Evolutionary conservation across 805 yeast species (phyloP), one percentile per base, ranked within the genome.

Genomic region (Saccharomycopsis malanga): DNA sequence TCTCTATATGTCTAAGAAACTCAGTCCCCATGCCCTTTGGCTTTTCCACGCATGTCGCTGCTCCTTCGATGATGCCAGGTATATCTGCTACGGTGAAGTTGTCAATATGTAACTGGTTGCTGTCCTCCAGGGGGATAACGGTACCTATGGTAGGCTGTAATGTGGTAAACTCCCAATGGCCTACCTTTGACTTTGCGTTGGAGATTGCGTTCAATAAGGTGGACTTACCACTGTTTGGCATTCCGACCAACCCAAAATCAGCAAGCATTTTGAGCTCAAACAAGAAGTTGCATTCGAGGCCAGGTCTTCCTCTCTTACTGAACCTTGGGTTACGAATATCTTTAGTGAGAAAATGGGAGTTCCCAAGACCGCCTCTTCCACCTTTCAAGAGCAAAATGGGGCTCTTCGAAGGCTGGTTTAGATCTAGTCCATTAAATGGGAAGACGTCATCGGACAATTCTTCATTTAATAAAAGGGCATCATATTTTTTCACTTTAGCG

Each of bases 91-190:
- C 97, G 0, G 96, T 86, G 61, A 91, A 89, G 34, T 51, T 45
- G 6, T 51, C 48, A 21, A 4, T 83, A 74, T 21, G 57, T 56
- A 38, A 58, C 20, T 43, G 34, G 4, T 45, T 25, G 12, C 58
- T 25, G 2, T 69, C 63, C 49, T 73, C 72, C 54, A 80, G 85
- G 2, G 82, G 73, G 1, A 82, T 75, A 12, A 93, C 84, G 0
- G 97, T 91, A 3, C 98, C 98, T 42, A 93, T 77, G 0, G 87
- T 82, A 0, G 98, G 98, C 52, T 81, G 87, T 45, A 93, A 66
- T 0, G 98, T 93, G 0, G 98, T 93, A 61, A 93, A 93, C 58
- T 84, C 94, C 96, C 97, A 93, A 63, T 88, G 95, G 0, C 98
- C 98, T 12, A 93, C 85, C 48, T 86, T 70, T 1, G 98, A 97